These are phyloP conservation scores for Mycena vitilis DNA, from an alignment of 768 basidiomycete genomes.

Conservation along the genomic window DNA sequence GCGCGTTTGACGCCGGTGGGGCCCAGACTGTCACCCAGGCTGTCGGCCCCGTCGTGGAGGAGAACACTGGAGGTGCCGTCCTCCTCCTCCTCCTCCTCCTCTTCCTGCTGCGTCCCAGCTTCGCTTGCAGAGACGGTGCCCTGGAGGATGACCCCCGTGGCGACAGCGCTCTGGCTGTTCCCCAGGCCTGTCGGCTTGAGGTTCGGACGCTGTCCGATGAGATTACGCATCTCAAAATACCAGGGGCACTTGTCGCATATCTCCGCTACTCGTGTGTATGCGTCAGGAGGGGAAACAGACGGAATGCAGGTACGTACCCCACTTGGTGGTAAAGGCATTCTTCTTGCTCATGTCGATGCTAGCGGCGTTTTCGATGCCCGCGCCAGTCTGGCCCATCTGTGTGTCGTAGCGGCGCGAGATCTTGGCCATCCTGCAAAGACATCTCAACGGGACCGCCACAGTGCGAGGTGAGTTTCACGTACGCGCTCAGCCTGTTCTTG, in stretches of 20 bases:
- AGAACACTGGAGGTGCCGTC: background rate
- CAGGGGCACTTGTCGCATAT: background rate
- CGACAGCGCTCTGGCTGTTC: background rate
- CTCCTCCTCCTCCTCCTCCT: conserved; percentile 3
- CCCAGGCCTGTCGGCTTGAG: background rate
- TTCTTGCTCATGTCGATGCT: background rate
- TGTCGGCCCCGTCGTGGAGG: background rate
- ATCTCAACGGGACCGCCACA: background rate
- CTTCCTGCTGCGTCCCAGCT: background rate
- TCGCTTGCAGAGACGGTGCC: background rate
- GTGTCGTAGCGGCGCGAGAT: background rate
- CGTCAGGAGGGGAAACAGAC: background rate
- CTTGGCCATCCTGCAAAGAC: conserved; percentile 7
- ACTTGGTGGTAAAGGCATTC: background rate
- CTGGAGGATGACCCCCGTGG: background rate
- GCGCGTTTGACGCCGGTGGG: conserved; percentile 3
- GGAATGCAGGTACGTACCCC: background rate
- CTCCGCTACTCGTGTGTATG: background rate
- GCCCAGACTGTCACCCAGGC: too few relatives aligned
- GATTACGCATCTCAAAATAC: background rate
- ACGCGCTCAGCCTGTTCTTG: conserved; percentile 15
- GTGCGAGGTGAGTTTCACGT: background rate
- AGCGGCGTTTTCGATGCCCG: background rate
- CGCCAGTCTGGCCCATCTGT: conserved; percentile 9
- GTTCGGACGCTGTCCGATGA: background rate